Evolutionary conservation across 2,329 filamentous ascomycete species (phyloP), one percentile per base, ranked within the genome.

Genomic region (Phialemonium atrogriseum): DNA sequence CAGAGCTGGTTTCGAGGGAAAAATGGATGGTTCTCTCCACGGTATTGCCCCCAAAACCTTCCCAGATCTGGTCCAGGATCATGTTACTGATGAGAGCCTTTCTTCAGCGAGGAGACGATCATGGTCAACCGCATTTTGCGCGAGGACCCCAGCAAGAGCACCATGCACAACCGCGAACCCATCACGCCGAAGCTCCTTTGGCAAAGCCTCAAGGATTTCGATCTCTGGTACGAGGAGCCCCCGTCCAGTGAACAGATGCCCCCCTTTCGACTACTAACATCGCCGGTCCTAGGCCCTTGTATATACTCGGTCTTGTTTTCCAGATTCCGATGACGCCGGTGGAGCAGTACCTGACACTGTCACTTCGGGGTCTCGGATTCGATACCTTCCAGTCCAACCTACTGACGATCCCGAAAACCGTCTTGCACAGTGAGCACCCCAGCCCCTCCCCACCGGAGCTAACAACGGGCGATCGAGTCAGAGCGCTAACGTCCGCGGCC

Each of bases 361-460:
- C 68, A 1, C 59, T 81, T 5, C 65, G 66, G 27, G 55, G 59
- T 2, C 56, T 80, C 0, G 77, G 67, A 3, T 79, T 78, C 52
- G 56, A 62, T 37, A 74, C 70, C 3, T 77, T 83, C 49, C 55
- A 73, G 14, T 66, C 74, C 2, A 83, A 80, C 45, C 49, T 83
- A 20, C 62, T 83, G 7, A 66, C 69, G 2, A 80, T 82, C n/a
- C 69, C 73, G 0, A 64, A 59, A 25, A 58, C 54, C 1, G 51
- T 62, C 25, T 30, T 39, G 8, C 53, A 54, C 34, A 56, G 50
- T 49, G 27, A 34, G 41, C 34, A 20, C 17, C 21, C 19, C 10
- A 7, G 13, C 24, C 12, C 10, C 2, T 4, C 4, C 3, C 2
- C 8, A n/a, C n/a, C n/a, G n/a, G n/a, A n/a, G n/a, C n/a, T n/a